Evolutionary conservation across 192 early-diverging fungal genomes (phyloP).

Genomic region (Phycomyces blakesleeanus): DNA sequence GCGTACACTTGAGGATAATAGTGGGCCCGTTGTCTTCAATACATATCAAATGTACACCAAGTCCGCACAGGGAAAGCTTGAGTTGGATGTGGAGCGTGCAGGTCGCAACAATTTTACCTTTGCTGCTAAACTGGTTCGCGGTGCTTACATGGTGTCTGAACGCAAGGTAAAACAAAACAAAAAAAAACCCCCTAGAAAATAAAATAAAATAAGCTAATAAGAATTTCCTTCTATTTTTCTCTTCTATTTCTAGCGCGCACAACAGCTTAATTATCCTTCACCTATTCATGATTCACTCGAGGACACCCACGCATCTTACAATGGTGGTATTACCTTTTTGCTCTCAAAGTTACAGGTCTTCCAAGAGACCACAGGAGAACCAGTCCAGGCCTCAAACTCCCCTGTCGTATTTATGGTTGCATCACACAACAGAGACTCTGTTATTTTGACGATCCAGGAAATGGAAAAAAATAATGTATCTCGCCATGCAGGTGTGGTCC

Average conservation of each 20-base stretch:
- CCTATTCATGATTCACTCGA: slow-evolving; percentile 80
- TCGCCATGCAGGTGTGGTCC: slow-evolving; percentile 57
- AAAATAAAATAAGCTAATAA: neutral
- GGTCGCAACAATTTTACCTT: slow-evolving; percentile 70
- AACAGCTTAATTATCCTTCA: slow-evolving; percentile 59
- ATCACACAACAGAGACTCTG: slow-evolving; percentile 84
- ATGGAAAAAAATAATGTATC: slow-evolving; percentile 60
- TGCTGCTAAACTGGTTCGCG: slow-evolving; percentile 73
- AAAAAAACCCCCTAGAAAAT: neutral
- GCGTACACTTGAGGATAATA: slow-evolving; percentile 11
- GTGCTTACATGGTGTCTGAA: slow-evolving; percentile 52
- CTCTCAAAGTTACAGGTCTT: slow-evolving; percentile 53
- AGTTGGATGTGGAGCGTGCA: slow-evolving; percentile 63
- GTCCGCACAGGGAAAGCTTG: slow-evolving; percentile 59
- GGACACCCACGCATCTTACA: slow-evolving; percentile 82
- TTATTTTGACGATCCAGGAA: slow-evolving; percentile 54
- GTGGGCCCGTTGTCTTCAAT: slow-evolving; percentile 76
- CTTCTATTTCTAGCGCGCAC: slow-evolving; percentile 50
- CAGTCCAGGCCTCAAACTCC: slow-evolving; percentile 16
- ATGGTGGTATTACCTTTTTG: slow-evolving; percentile 70
- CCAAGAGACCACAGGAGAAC: slow-evolving; percentile 20
- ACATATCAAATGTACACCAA: slow-evolving; percentile 94
- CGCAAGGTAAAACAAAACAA: slow-evolving; percentile 22
- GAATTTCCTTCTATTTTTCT: neutral
- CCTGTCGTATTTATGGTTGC: slow-evolving; percentile 82